phyloP scores from a whole-genome alignment of 495 filamentous ascomycete species.

The Letharia lupina region DNA sequence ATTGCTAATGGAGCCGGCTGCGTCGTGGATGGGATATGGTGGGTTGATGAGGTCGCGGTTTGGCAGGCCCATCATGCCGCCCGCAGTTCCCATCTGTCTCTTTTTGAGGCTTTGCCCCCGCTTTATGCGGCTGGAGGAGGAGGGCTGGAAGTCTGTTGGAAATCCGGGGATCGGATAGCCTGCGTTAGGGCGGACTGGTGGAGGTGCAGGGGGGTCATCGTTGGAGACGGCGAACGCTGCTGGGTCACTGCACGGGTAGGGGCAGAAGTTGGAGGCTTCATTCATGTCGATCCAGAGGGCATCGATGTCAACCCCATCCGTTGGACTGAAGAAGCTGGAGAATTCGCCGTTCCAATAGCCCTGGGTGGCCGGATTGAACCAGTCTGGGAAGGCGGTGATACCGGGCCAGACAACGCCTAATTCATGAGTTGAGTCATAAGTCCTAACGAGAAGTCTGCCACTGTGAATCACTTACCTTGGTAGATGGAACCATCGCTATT shows the following conservation, averaged over 20 bases:
- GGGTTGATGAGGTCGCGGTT: slow-evolving; percentile 61
- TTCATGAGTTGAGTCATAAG: slow-evolving; percentile 25
- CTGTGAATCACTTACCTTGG: slow-evolving; percentile 37
- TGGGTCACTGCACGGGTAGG: slow-evolving; percentile 63
- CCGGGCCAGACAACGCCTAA: slow-evolving; percentile 74
- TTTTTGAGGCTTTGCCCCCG: slow-evolving; percentile 10
- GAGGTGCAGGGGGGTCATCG: slow-evolving; percentile 57
- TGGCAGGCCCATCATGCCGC: slow-evolving; percentile 45
- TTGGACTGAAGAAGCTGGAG: slow-evolving; percentile 53
- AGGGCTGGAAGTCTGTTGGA: slow-evolving; percentile 61
- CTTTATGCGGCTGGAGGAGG: slow-evolving; percentile 21
- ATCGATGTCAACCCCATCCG: slow-evolving; percentile 69
- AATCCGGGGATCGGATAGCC: slow-evolving; percentile 63
- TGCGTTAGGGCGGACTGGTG: slow-evolving; percentile 48
- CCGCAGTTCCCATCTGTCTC: slow-evolving; percentile 17
- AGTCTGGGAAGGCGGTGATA: slow-evolving; percentile 71
- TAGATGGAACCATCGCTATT: slow-evolving; percentile 57
- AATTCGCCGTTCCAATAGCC: slow-evolving; percentile 72
- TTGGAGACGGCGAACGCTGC: slow-evolving; percentile 42
- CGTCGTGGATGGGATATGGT: slow-evolving; percentile 68
- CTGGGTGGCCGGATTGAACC: slow-evolving; percentile 63
- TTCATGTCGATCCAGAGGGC: slow-evolving; percentile 88
- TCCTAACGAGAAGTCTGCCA: slow-evolving; percentile 11
- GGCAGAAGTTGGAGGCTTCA: slow-evolving; percentile 65
- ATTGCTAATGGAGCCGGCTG: slow-evolving; percentile 59